Evolutionary conservation across 345 rosid species (phyloP), one percentile per base, ranked within the genome.

Genomic region (Abelmoschus esculentus): DNA sequence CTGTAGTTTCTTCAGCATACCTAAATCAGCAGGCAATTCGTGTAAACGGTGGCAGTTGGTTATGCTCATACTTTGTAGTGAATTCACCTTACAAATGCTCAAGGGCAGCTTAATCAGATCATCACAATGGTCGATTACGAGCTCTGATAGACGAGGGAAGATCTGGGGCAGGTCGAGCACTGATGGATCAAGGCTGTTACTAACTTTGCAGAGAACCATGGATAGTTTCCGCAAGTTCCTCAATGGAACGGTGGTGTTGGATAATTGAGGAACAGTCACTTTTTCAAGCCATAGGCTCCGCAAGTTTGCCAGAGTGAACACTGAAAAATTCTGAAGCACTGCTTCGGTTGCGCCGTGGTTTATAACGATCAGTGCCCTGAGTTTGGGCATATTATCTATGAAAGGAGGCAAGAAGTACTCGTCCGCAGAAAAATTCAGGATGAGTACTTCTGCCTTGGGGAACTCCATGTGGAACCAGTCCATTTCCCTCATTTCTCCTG

Each of bases 261-360:
- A 74, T 52, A 87, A 77, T 13, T 78, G 82, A 63, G 88, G 80
- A 56, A 86, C 78, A 10, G 81, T 83, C 55, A 87, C 89, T 60
- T 81, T 91, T 77, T 93, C 97, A 11, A 93, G 93, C 96, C 97
- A 91, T 31, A 91, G 84, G 80, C 95, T 89, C 60, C 85, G 81
- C 57, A 95, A 63, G 55, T 86, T 83, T 59, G 66, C 63, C 76
- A 86, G 74, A 76, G 87, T 70, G 64, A 86, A 85, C 22, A 84
- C 78, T 1, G 87, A 83, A 54, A 85, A 80, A 81, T 90, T 89
- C 5, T 54, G 53, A 18, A 91, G 83, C 14, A 74, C 76, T 19
- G 96, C 86, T 26, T 74, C 85, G 26, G 74, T 73, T 10, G 84
- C 61, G 70, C 93, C 73, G 61, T 86, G 73, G 78, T 95, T 95